Conservation (phyloP, 2,329 filamentous ascomycete species). For the Emergomyces pasteurianus region DNA sequence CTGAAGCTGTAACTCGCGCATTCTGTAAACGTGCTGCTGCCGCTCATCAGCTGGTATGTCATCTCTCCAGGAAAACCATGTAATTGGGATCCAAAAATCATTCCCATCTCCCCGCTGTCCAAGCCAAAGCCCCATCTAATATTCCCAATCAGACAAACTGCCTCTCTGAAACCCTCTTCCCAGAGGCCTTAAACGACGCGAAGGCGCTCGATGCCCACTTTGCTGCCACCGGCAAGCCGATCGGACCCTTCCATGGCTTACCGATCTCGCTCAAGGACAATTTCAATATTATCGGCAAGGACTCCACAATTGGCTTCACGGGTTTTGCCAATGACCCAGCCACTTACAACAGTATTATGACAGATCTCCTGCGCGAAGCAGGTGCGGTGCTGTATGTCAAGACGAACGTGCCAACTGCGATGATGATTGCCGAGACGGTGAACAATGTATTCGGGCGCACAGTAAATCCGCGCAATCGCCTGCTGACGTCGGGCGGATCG, state of each 20-base stretch:
- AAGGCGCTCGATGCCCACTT: conserved; percentile 22
- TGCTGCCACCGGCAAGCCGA: conserved; percentile 29
- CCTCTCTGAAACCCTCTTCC: conserved; percentile 46
- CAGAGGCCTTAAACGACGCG: conserved; percentile 28
- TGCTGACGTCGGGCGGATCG: conserved; percentile 23
- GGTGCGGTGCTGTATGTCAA: conserved; percentile 36
- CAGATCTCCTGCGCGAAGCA: conserved; percentile 44
- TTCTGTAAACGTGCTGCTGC: conserved; percentile 32
- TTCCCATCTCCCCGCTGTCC: not conserved
- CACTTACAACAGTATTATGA: conserved; percentile 42
- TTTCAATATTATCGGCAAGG: conserved; percentile 21
- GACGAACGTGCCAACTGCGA: conserved; percentile 28
- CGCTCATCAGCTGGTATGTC: conserved; percentile 22
- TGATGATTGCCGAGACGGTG: conserved; percentile 36
- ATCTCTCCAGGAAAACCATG: not conserved
- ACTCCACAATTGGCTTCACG: conserved; percentile 12
- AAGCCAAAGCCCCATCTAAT: not conserved
- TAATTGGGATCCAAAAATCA: not conserved
- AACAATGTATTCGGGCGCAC: conserved; percentile 34
- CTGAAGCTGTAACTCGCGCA: conserved; percentile 9
- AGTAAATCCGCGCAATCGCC: conserved; percentile 24
- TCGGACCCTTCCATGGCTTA: conserved; percentile 31
- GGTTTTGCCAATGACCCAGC: conserved; percentile 29
- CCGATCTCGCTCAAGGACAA: conserved; percentile 33
- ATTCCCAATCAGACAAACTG: conserved; percentile 42